Conservation (phyloP, 1,139 yeast genomes). For the Candida buenavistaensis region DNA sequence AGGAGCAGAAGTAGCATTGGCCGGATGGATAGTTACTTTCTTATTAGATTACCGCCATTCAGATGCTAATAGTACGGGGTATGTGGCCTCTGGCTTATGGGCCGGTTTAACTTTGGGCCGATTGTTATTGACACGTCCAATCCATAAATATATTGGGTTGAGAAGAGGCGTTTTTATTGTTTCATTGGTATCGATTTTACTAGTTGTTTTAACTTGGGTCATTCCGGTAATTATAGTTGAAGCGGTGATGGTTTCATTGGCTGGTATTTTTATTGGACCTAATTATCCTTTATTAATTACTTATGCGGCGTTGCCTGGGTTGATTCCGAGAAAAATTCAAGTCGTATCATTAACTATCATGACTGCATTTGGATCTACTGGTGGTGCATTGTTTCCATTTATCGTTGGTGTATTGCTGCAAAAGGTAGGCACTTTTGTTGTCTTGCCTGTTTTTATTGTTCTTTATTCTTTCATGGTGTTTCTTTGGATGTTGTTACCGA, state of each 20-base stretch:
- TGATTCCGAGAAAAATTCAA: constrained; percentile 56
- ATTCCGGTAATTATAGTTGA: constrained; percentile 40
- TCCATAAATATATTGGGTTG: constrained; percentile 47
- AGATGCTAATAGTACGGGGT: constrained; percentile 47
- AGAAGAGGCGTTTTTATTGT: constrained; percentile 46
- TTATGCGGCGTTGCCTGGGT: constrained; percentile 32
- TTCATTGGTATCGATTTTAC: constrained; percentile 30
- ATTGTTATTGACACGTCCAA: constrained; percentile 42
- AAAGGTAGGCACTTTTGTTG: constrained; percentile 51
- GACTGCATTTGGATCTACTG: constrained; percentile 62
- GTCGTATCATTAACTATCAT: constrained; percentile 53
- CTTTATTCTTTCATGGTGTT: constrained; percentile 37
- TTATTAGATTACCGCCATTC: constrained; percentile 58
- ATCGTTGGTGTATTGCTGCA: constrained; percentile 56
- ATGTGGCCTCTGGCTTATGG: constrained; percentile 74
- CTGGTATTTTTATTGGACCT: constrained; percentile 56
- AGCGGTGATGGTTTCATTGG: constrained; percentile 46
- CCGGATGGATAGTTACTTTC: constrained; percentile 72
- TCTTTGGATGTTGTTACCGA: constrained; percentile 51
- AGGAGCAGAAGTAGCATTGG: constrained; percentile 68
- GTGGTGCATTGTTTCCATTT: constrained; percentile 62
- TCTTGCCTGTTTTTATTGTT: constrained; percentile 51
- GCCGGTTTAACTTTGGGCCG: constrained; percentile 67
- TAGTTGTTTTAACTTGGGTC: constrained; percentile 49
- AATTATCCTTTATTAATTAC: constrained; percentile 56